phyloP scores from a whole-genome alignment of 2,329 filamentous ascomycete genomes.

The Penicillium sp. region DNA sequence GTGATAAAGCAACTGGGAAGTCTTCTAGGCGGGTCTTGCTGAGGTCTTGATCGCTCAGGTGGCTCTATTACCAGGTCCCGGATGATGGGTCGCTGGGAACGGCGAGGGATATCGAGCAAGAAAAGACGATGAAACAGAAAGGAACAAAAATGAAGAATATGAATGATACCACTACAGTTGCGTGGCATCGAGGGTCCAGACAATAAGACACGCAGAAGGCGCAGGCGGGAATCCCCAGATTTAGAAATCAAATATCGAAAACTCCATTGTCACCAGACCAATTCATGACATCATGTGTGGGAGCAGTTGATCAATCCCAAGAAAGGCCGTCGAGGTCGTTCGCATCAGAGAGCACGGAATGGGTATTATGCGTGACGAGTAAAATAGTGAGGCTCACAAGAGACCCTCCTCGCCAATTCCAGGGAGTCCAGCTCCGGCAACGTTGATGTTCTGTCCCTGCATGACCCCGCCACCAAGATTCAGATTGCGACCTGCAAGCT shows the following conservation, averaged over 20 bases:
- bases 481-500: slow-evolving; percentile 48
- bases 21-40: slow-evolving; percentile 21
- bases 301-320: slow-evolving; percentile 12
- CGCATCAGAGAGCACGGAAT: slow-evolving; percentile 25
- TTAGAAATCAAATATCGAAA: slow-evolving; percentile 11
- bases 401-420: slow-evolving; percentile 47
- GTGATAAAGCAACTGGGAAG: slow-evolving; percentile 9
- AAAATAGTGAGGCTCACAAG: slow-evolving; percentile 25
- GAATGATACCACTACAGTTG: not conserved
- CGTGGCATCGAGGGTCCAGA: not conserved
- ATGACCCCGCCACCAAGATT: slow-evolving; percentile 44
- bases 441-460: slow-evolving; percentile 48
- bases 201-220: too few relatives aligned
- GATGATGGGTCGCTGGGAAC: slow-evolving; percentile 8
- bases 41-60: slow-evolving; percentile 17
- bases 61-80: slow-evolving; percentile 20
- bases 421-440: slow-evolving; percentile 49
- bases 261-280: slow-evolving; percentile 25
- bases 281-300: slow-evolving; percentile 28
- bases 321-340: slow-evolving; percentile 29
- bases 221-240: too few relatives aligned
- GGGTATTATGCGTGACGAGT: slow-evolving; percentile 25
- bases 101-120: slow-evolving; percentile 25
- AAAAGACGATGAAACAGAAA: slow-evolving; percentile 3
- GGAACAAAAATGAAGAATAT: slow-evolving; percentile 13